A percentile compares a stretch with the other conserved stretches of the same genome.
Evolutionary conservation across 805 yeast species (phyloP).

Genomic region (Candida gorgasii): DNA sequence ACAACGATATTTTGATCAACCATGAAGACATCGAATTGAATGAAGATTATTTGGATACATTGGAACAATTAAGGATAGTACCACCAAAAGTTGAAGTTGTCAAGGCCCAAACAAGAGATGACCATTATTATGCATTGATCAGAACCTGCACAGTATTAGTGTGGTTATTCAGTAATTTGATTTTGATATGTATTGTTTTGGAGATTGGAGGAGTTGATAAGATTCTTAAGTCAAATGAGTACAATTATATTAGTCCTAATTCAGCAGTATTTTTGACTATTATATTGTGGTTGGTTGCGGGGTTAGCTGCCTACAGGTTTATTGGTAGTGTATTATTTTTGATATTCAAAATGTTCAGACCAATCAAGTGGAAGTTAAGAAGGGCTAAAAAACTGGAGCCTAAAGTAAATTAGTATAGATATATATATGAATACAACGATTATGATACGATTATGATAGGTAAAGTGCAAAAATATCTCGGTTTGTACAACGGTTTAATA

Average conservation of each 20-base stretch:
- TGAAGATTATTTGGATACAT: slow-evolving; percentile 63
- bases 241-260: slow-evolving; percentile 39
- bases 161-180: slow-evolving; percentile 88
- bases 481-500: too few relatives aligned
- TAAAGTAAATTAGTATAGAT: too few relatives aligned
- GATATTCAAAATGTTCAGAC: slow-evolving; percentile 35
- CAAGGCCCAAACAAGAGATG: slow-evolving; percentile 40
- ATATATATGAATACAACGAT: too few relatives aligned
- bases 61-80: slow-evolving; percentile 51
- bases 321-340: slow-evolving; percentile 70
- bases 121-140: slow-evolving; percentile 85
- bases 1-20: slow-evolving; percentile 40
- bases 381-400: neutral
- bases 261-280: slow-evolving; percentile 75
- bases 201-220: slow-evolving; percentile 75
- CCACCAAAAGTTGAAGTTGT: slow-evolving; percentile 29
- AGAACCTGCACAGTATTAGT: slow-evolving; percentile 84
- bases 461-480: too few relatives aligned
- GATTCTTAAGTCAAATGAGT: slow-evolving; percentile 30
- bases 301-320: slow-evolving; percentile 81
- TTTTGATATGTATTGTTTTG: slow-evolving; percentile 77
- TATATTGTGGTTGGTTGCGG: slow-evolving; percentile 91
- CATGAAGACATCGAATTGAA: slow-evolving; percentile 76
- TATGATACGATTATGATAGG: too few relatives aligned
- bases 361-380: slow-evolving; percentile 41